Evolutionary conservation across 169 alveolate genomes (phyloP).

Genomic region (Cryptosporidium felis): DNA sequence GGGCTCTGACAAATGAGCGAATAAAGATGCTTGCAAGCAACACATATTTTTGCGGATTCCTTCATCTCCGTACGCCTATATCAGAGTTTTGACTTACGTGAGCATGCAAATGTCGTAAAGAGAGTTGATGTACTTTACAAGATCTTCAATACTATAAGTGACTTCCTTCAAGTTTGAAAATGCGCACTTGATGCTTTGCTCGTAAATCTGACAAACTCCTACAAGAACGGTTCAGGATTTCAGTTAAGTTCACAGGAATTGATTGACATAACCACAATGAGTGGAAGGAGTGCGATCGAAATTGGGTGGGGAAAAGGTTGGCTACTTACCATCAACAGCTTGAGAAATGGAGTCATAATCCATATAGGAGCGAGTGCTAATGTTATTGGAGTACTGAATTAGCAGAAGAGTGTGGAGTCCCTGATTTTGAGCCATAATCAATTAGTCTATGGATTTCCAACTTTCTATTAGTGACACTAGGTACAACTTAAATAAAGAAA

Average conservation of each 20-base stretch:
- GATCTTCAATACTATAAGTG: slow-evolving; percentile 50
- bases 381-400: slow-evolving; percentile 45
- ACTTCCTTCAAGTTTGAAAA: slow-evolving; percentile 52
- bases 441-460: no score
- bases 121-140: slow-evolving; percentile 50
- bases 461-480: no score
- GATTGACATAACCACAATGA: no score
- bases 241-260: no score
- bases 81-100: slow-evolving; percentile 66
- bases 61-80: no score
- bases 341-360: slow-evolving; percentile 64
- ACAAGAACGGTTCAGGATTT: no score
- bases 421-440: slow-evolving; percentile 32
- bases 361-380: slow-evolving; percentile 69
- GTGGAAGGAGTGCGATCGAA: no score
- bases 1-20: no score
- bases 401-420: slow-evolving; percentile 62
- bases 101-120: slow-evolving; percentile 71
- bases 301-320: no score
- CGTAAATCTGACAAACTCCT: slow-evolving; percentile 68
- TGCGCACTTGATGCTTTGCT: slow-evolving; percentile 69
- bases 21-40: no score
- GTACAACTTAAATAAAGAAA: no score
- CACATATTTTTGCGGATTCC: no score
- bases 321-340: slow-evolving; percentile 50